Conservation (phyloP, 768 basidiomycete genomes). For the Nevesoporus exiguus region DNA sequence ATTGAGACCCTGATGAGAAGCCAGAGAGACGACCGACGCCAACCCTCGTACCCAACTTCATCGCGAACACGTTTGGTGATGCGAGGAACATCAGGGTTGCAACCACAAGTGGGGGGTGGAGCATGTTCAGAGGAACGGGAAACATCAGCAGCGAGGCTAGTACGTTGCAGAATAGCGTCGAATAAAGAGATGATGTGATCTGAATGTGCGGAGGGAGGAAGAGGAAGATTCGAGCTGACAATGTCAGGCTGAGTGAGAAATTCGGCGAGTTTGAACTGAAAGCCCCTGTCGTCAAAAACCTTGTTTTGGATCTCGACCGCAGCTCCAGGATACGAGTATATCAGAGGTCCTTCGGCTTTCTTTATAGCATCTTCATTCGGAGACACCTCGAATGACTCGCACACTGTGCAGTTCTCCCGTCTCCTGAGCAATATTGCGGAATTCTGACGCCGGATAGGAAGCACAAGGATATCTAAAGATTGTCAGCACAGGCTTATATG, state of each 20-base stretch:
- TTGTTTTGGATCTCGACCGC: neutral
- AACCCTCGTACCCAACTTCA: neutral
- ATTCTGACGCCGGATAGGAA: neutral
- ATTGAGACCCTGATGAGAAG: neutral
- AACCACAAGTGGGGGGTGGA: no score
- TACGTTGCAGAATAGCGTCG: neutral
- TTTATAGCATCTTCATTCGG: neutral
- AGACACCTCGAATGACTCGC: neutral
- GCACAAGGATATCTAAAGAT: neutral
- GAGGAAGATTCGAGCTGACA: neutral
- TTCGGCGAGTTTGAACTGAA: neutral
- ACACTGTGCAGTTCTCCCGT: neutral
- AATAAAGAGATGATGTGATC: neutral
- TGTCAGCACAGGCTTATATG: neutral
- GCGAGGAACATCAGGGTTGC: neutral
- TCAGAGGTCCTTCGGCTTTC: neutral
- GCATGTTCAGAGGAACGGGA: no score
- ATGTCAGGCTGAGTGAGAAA: neutral
- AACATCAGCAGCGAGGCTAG: neutral
- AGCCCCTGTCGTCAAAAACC: neutral
- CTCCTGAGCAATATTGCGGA: neutral
- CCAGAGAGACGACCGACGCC: neutral
- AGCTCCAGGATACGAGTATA: neutral
- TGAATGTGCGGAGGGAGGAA: neutral
- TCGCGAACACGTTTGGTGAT: neutral